Percentiles rank a stretch among this genome's conserved stretches.
Evolutionary conservation across 352 stramenopile genomes (phyloP).

Genomic region (Plasmopara muralis): DNA sequence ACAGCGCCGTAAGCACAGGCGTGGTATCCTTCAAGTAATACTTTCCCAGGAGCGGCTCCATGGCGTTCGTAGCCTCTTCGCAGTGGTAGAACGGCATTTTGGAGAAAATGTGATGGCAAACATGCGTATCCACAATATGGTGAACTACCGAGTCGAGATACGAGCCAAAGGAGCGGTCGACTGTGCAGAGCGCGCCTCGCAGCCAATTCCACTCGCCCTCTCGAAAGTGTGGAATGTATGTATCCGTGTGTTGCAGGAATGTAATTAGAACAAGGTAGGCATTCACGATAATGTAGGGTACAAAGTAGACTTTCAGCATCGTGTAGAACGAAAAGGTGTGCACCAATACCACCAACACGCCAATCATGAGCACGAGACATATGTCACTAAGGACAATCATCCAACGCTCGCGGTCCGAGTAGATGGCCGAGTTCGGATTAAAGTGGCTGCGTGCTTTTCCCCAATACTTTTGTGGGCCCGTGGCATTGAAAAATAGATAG

Average conservation of each 20-base stretch:
- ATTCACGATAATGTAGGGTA: slow-evolving; percentile 95
- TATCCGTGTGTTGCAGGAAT: slow-evolving; percentile 97
- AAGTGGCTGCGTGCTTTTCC: slow-evolving; percentile 91
- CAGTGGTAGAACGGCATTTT: slow-evolving; percentile 99
- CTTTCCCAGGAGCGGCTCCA: slow-evolving; percentile 91
- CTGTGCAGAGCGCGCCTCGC: slow-evolving; percentile 93
- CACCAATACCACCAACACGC: slow-evolving; percentile 43
- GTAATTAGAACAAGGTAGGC: slow-evolving; percentile 96
- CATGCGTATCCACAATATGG: slow-evolving; percentile 97
- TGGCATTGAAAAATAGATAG: slow-evolving; percentile 96
- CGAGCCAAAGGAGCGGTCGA: slow-evolving; percentile 94
- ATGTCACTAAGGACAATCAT: slow-evolving; percentile 93
- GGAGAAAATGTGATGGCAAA: slow-evolving; percentile 98
- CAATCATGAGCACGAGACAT: slow-evolving; percentile 74
- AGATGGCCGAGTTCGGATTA: slow-evolving; percentile 93
- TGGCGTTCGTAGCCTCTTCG: slow-evolving; percentile 89
- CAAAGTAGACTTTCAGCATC: slow-evolving; percentile 93
- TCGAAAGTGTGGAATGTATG: slow-evolving; percentile 95
- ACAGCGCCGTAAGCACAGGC: slow-evolving; percentile 85
- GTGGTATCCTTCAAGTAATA: slow-evolving; percentile 95
- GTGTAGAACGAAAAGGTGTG: slow-evolving; percentile 63
- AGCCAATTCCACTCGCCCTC: slow-evolving; percentile 95
- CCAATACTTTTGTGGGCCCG: slow-evolving; percentile 85
- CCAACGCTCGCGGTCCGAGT: slow-evolving; percentile 86
- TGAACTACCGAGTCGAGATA: slow-evolving; percentile 97